Evolutionary conservation across 2,329 filamentous ascomycete genomes (phyloP), one percentile per base, ranked within the genome.

Genomic region (Cordyceps cateniannulata): DNA sequence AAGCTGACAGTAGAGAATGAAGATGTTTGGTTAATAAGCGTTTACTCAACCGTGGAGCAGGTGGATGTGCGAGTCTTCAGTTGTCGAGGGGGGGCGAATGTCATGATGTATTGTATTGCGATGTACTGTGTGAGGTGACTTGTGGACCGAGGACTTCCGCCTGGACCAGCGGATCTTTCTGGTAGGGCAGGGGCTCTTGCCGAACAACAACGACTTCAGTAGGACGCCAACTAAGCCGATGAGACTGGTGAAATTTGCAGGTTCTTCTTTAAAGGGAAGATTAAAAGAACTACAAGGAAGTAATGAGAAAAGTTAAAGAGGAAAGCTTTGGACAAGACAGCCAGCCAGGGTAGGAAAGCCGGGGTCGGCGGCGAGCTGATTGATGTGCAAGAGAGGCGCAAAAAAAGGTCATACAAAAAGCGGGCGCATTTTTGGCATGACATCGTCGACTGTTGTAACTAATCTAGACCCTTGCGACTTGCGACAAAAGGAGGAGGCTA

Each of bases 31-130:
- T 10, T 40, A 22, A 20, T n/a, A 45, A 18, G 25, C 25, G 27
- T n/a, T 56, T 32, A 48, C 42, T 22, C 25, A 47, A 10, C 32
- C 45, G 45, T 24, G 44, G 22, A 49, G 45, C 29, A 58, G 9
- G 54, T 45, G 45, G 54, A 49, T 12, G 27, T 10, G 29, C 10
- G 32, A 12, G 38, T 42, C 3, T 6, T 42, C 2, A 18, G 38
- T 42, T 10, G 32, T 25, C 7, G 44, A 7, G 20, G 14, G 20
- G 54, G 54, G 54, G 32, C 54, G 27, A 27, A 58, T 49, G 54
- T 58, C 44, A 58, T 58, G 54, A 58, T 58, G 45, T 58, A 58
- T 49, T 58, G 38, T n/a, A 24, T 20, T 55, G 25, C 16, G 20
- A 20, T 48, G 45, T 27, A 27, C 47, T 29, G 38, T 42, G 18